phyloP scores from a whole-genome alignment of 2,329 filamentous ascomycete genomes.

The Zalaria obscura region DNA sequence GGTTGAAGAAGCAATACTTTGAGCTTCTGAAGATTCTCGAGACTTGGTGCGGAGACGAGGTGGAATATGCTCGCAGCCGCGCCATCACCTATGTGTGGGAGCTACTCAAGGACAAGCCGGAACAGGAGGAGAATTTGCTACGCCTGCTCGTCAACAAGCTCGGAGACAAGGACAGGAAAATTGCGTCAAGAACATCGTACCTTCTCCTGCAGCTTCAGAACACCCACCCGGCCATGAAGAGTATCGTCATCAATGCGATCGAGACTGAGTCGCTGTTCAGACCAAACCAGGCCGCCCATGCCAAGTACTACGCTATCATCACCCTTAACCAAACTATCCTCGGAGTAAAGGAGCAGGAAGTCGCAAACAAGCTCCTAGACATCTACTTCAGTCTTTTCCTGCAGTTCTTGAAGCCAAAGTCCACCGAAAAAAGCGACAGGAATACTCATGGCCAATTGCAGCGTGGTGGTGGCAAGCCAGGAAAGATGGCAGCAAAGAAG shows the following conservation, averaged over 20 bases:
- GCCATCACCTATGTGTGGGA: constrained; percentile 87
- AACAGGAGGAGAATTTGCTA: constrained; percentile 89
- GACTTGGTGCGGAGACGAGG: constrained; percentile 85
- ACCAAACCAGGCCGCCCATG: constrained; percentile 72
- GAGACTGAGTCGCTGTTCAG: constrained; percentile 81
- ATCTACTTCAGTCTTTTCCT: constrained; percentile 92
- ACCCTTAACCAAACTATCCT: constrained; percentile 94
- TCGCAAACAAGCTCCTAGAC: constrained; percentile 67
- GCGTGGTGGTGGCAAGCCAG: constrained; percentile 38
- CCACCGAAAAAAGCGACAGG: constrained; percentile 20
- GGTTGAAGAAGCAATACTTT: constrained; percentile 89
- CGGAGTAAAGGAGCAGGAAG: constrained; percentile 64
- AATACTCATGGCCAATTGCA: constrained; percentile 25
- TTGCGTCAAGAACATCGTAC: constrained; percentile 85
- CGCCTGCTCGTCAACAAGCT: constrained; percentile 91
- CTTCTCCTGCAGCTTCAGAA: constrained; percentile 82
- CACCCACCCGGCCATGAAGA: constrained; percentile 86
- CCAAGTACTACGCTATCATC: constrained; percentile 92
- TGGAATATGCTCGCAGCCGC: constrained; percentile 79
- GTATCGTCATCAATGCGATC: constrained; percentile 67
- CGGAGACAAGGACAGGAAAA: constrained; percentile 88
- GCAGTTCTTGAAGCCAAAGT: constrained; percentile 54
- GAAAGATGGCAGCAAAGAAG: constrained; percentile 36
- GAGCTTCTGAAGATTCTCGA: constrained; percentile 85
- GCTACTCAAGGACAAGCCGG: constrained; percentile 84